Base-by-base conservation (phyloP, 352 stramenopile genomes). In the Globisporangium barbulae region DNA sequence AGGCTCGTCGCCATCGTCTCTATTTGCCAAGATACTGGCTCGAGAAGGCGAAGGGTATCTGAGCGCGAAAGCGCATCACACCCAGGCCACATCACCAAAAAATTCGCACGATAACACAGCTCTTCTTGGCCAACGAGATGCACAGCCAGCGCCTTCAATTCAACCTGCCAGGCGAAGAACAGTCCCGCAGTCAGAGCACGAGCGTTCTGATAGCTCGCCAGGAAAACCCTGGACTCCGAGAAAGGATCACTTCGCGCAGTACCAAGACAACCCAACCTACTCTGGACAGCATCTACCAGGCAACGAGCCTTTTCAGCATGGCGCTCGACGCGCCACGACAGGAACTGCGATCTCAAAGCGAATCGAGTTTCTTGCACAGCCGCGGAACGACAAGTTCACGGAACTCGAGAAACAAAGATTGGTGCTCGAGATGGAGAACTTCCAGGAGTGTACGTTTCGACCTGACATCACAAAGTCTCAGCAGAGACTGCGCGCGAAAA, bases 391-490 rank as follows among this genome's bases (percentile, higher is more conserved):
- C 15, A 65, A 72, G 9, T 90, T 90, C 53, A 79, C 72, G 1
- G 78, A 88, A 33, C 75, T 76, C 10, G 83, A 94, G 45, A 92
- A 88, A 55, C 68, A 79, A 10, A 78, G 85, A 12, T 57, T 94
- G 2, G 19, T 76, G 5, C 61, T 70, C 17, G 83, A 94, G 58
- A 80, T 90, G 62, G 76, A 86, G 33, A 66, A 65, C 13, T 67
- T 94, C 28, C 75, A 67, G 13, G 79, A 91, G 56, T 92, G 83
- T 53, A 91, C 83, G 5, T 94, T 92, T 61, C 78, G 67, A 30
- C 85, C 85, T 13, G 81, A 84, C 39, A 62, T 73, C 4, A 54
- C 56, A 33, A 80, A 79, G 33, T 67, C 55, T 25, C n/a, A 54
- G n/a, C 12, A 28, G 2, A 39, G 13, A 35, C 12, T 42, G 1